phyloP scores from a whole-genome alignment of 2,329 filamentous ascomycete genomes.

The Zasmidium citrigriseum region DNA sequence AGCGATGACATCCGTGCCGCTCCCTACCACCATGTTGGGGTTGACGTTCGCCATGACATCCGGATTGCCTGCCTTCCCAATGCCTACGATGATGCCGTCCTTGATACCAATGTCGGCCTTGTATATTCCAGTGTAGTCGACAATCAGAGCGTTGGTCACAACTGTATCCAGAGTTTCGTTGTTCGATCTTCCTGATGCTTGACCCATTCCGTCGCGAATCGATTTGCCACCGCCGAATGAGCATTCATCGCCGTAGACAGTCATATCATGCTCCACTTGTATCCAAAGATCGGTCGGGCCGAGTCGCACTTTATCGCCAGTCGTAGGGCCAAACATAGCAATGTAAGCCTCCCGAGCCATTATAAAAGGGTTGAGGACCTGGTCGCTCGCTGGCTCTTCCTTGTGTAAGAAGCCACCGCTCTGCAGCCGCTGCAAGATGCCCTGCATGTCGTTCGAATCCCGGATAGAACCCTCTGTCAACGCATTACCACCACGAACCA shows the following conservation, averaged over 20 bases:
- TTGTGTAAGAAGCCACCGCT: slow-evolving; percentile 76
- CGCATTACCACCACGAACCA: slow-evolving; percentile 82
- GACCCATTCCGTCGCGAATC: slow-evolving; percentile 91
- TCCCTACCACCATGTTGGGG: slow-evolving; percentile 76
- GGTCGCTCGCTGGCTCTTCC: slow-evolving; percentile 63
- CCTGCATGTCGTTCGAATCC: slow-evolving; percentile 57
- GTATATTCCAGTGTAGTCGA: slow-evolving; percentile 91
- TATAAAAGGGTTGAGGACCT: slow-evolving; percentile 60
- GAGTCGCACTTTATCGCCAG: slow-evolving; percentile 79
- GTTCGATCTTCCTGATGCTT: slow-evolving; percentile 75
- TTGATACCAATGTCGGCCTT: slow-evolving; percentile 97
- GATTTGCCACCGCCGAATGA: slow-evolving; percentile 95
- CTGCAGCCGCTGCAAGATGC: slow-evolving; percentile 68
- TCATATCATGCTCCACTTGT: slow-evolving; percentile 82
- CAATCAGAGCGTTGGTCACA: slow-evolving; percentile 83
- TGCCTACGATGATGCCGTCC: slow-evolving; percentile 78
- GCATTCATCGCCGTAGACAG: slow-evolving; percentile 87
- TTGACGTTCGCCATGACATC: slow-evolving; percentile 91
- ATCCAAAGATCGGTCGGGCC: slow-evolving; percentile 88
- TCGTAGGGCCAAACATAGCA: slow-evolving; percentile 90
- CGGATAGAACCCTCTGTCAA: slow-evolving; percentile 75
- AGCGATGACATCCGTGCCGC: slow-evolving; percentile 88
- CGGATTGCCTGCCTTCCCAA: slow-evolving; percentile 96
- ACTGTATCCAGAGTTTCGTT: slow-evolving; percentile 78
- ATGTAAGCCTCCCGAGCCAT: slow-evolving; percentile 80